Percentiles rank a stretch among this genome's conserved stretches.
These are phyloP conservation scores for Ascochyta pisi DNA, from an alignment of 2,329 filamentous ascomycete genomes.

Conservation along the genomic window DNA sequence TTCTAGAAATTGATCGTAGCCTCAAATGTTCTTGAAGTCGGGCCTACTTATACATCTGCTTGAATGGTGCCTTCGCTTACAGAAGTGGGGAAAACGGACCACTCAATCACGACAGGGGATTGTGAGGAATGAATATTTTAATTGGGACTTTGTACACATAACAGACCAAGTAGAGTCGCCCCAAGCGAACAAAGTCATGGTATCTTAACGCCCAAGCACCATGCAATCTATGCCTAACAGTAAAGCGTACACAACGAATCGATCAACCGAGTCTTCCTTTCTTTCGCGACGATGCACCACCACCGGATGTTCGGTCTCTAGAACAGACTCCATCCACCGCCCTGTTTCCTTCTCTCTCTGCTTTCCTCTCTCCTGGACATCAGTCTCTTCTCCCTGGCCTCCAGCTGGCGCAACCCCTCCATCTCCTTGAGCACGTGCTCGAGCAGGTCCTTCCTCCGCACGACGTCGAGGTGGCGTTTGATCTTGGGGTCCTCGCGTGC, in stretches of 20 bases:
- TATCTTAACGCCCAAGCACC: slow-evolving; percentile 28
- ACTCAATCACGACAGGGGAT: too few relatives aligned
- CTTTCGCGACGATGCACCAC: too few relatives aligned
- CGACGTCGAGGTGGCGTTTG: slow-evolving; percentile 86
- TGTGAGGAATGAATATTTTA: too few relatives aligned
- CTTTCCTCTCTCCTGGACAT: slow-evolving; percentile 30
- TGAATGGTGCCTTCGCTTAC: too few relatives aligned
- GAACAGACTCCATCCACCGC: slow-evolving; percentile 42
- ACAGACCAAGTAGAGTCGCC: too few relatives aligned
- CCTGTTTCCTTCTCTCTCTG: slow-evolving; percentile 31
- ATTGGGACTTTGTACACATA: too few relatives aligned
- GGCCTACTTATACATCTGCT: too few relatives aligned
- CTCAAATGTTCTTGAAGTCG: background rate
- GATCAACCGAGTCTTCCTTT: too few relatives aligned
- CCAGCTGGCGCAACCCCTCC: slow-evolving; percentile 84
- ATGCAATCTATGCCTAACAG: slow-evolving; percentile 27
- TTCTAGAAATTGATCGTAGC: too few relatives aligned
- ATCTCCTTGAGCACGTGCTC: slow-evolving; percentile 96
- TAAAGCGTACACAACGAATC: background rate
- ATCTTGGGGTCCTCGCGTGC: slow-evolving; percentile 94
- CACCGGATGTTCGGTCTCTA: slow-evolving; percentile 10
- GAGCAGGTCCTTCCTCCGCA: slow-evolving; percentile 87
- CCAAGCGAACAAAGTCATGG: background rate
- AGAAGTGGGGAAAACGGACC: too few relatives aligned
- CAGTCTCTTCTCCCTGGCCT: slow-evolving; percentile 71